Base-by-base conservation (phyloP, 2,329 filamentous ascomycete species). In the Talaromyces piceae region DNA sequence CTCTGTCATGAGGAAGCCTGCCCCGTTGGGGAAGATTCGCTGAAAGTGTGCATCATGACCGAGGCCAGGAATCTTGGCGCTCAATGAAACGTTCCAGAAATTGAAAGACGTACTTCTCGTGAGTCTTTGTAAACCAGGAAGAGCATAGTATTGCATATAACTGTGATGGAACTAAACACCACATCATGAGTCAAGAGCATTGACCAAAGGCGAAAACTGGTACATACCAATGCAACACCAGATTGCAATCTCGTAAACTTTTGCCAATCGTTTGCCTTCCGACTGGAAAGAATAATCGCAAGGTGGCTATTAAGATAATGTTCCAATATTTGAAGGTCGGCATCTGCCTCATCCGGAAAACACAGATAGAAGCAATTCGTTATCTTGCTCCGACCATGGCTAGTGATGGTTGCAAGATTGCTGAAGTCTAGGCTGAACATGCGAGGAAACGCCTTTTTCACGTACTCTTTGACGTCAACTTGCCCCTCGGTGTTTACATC, bases 1-100 rank as follows among this genome's bases (percentile, higher is more conserved):
- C 52, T 73, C 70, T 1, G 72, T 72, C 13, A 74, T 53, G 5
- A 74, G 60, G 23, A 72, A 62, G 1, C 66, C 65, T 7, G 56
- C 59, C 6, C 70, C 70, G 43, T 63, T 55, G 5, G 66, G 65
- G 26, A 74, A 73, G 4, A 74, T 54, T 12, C 66, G 63, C 52
- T 69, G 60, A 23, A 67, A 59, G 44, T 68, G 56, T 3, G 56
- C 51, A 22, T 52, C 49, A 13, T 52, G 39, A 41, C 62, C 57
- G 30, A 59, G 46, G 22, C 58, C 51, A 41, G 63, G 49, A 4
- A 69, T 58, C 6, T 61, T 62, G 5, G 47, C 52, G 3, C 39
- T 27, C 25, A 70, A 50, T 13, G 66, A 65, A 31, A 69, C 58
- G 9, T 56, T 64, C 65, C 70, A 73, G 31, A 69, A 64, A 47